These are phyloP conservation scores for Trichophyton simii DNA, from an alignment of 2,329 filamentous ascomycete genomes.

Conservation along the genomic window DNA sequence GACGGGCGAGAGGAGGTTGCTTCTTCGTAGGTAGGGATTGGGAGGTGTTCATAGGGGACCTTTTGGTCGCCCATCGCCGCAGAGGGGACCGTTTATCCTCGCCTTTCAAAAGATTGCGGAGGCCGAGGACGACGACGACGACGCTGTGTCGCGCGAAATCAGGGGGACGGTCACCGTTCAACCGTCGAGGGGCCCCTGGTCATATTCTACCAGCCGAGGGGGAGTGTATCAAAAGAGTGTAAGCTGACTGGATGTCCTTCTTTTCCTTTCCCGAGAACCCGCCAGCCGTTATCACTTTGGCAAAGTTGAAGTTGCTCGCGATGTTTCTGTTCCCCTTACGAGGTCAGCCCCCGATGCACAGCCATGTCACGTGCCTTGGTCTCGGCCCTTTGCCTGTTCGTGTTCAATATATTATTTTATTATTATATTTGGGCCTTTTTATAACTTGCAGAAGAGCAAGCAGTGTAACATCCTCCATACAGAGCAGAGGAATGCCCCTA, in stretches of 20 bases:
- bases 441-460: too few species aligned
- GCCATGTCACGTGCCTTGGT: background rate
- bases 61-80: slow-evolving; percentile 41
- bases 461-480: too few species aligned
- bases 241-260: background rate
- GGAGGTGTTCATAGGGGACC: slow-evolving; percentile 47
- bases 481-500: too few species aligned
- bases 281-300: background rate
- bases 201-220: slow-evolving; percentile 6
- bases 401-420: too few species aligned
- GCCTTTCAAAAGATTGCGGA: background rate
- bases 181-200: slow-evolving; percentile 3
- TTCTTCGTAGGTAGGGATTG: slow-evolving; percentile 77
- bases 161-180: background rate
- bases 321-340: background rate
- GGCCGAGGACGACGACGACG: too few species aligned
- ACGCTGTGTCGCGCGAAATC: background rate
- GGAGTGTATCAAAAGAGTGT: background rate
- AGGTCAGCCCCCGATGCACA: background rate
- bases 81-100: slow-evolving; percentile 4
- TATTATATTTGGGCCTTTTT: too few species aligned
- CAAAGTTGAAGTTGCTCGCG: background rate
- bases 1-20: slow-evolving; percentile 50
- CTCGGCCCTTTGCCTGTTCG: too few species aligned
- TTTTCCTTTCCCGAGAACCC: background rate